These are phyloP conservation scores for Pseudocercospora pini-densiflorae DNA, from an alignment of 2,329 filamentous ascomycete species.

Conservation along the genomic window DNA sequence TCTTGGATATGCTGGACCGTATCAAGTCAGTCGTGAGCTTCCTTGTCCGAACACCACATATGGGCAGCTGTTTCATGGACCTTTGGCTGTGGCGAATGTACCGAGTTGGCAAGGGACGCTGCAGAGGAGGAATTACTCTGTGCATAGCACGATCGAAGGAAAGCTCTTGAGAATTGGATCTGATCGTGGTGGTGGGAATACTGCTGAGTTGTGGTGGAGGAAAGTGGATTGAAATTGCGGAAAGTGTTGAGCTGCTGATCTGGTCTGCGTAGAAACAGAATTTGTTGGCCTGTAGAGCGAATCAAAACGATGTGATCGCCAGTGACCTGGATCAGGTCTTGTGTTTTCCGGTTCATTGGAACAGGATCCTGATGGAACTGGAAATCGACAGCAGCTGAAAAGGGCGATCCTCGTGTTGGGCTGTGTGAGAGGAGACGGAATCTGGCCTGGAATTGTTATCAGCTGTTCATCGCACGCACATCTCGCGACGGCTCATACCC, in stretches of 20 bases:
- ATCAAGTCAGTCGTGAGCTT: constrained; percentile 11
- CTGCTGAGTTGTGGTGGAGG: constrained; percentile 18
- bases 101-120: constrained; percentile 8
- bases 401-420: not conserved
- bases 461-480: not conserved
- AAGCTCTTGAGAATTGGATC: constrained; percentile 17
- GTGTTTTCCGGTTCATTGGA: no score
- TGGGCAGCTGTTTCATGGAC: constrained; percentile 22
- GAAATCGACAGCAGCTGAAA: no score
- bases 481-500: not conserved
- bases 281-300: not conserved
- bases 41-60: constrained; percentile 10
- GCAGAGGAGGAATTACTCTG: constrained; percentile 21
- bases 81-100: constrained; percentile 21
- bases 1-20: constrained; percentile 15
- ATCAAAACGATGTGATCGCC: not conserved
- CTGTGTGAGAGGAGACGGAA: not conserved
- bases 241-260: not conserved
- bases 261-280: not conserved
- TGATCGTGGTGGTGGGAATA: constrained; percentile 12
- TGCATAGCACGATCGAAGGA: constrained; percentile 14
- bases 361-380: no score
- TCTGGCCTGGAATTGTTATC: not conserved
- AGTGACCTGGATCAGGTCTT: no score
- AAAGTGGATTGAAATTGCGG: not conserved